A percentile compares a stretch with the other conserved stretches of the same genome.
These are phyloP conservation scores for Nymphaea colorata DNA, from an alignment of 164 flowering plant genomes.

Conservation along the genomic window DNA sequence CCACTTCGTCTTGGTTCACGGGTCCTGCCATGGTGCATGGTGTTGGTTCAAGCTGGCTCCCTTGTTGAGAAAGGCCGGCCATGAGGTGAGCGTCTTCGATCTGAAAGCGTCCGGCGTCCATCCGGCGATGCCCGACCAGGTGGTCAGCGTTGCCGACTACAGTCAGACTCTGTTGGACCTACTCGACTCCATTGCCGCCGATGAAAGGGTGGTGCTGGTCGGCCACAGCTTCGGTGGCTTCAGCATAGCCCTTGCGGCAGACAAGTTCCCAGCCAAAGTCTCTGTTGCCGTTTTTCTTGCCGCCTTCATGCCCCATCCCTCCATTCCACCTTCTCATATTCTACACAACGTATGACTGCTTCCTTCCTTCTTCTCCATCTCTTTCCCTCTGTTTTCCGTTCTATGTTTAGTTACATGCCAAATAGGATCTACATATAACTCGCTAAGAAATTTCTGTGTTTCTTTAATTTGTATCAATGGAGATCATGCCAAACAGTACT, in stretches of 20 bases:
- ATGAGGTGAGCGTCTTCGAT: slow-evolving; percentile 32
- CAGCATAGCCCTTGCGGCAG: slow-evolving; percentile 25
- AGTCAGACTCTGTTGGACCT: slow-evolving; percentile 26
- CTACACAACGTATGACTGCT: slow-evolving; percentile 7
- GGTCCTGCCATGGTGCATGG: slow-evolving; percentile 36
- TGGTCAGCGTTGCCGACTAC: slow-evolving; percentile 14
- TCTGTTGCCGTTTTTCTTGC: slow-evolving; percentile 25
- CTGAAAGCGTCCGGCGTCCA: slow-evolving; percentile 34
- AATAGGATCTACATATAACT: too few species aligned
- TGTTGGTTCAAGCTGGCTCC: slow-evolving; percentile 42
- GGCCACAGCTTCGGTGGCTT: slow-evolving; percentile 36
- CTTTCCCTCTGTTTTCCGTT: too few species aligned
- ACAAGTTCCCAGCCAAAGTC: slow-evolving; percentile 25
- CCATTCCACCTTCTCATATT: slow-evolving; percentile 5
- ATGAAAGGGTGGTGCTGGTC: slow-evolving; percentile 29
- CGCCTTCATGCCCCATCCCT: slow-evolving; percentile 23
- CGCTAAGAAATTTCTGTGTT: too few species aligned
- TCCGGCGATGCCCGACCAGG: background rate
- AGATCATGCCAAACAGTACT: background rate
- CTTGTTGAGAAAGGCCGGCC: slow-evolving; percentile 23
- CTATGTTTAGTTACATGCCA: too few species aligned
- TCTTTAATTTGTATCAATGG: too few species aligned
- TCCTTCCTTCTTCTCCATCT: background rate
- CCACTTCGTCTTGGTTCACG: slow-evolving; percentile 52
- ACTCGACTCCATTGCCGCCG: slow-evolving; percentile 17